These are phyloP conservation scores for Serendipita sp. DNA, from an alignment of 768 basidiomycete genomes.

Conservation along the genomic window DNA sequence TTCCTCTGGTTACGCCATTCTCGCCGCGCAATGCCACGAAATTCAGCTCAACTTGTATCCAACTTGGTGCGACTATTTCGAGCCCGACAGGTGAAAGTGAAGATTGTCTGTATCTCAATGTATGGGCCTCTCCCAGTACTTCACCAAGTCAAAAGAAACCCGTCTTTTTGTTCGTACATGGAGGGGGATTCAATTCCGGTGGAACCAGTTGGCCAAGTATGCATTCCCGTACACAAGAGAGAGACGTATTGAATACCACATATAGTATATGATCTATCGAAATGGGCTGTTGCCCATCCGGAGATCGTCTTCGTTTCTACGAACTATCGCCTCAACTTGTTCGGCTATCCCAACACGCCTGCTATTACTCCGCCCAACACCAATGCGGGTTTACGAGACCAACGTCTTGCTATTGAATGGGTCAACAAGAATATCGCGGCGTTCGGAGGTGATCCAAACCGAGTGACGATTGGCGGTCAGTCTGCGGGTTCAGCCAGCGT, in stretches of 20 bases:
- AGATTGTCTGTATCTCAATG: constrained; percentile 16
- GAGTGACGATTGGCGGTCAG: constrained; percentile 15
- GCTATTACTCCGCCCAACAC: constrained; percentile 16
- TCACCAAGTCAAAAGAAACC: constrained; percentile 16
- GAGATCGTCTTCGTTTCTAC: constrained; percentile 17
- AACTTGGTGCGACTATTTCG: constrained; percentile 15
- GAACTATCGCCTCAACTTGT: constrained; percentile 18
- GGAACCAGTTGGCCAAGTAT: too few relatives aligned
- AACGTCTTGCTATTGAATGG: constrained; percentile 1
- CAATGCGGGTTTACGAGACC: neutral
- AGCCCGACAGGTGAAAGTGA: constrained; percentile 17
- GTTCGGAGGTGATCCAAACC: neutral
- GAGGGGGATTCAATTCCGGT: too few relatives aligned
- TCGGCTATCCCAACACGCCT: constrained; percentile 15
- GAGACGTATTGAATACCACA: too few relatives aligned
- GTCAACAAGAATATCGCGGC: neutral
- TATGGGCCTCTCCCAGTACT: constrained; percentile 15
- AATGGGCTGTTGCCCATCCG: constrained; percentile 16
- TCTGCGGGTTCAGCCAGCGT: constrained; percentile 26
- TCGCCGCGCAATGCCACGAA: constrained; percentile 12
- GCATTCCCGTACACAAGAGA: too few relatives aligned
- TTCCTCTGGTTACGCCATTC: constrained; percentile 22
- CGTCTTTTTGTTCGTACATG: too few relatives aligned
- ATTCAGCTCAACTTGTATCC: constrained; percentile 17
- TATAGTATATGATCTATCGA: constrained; percentile 16